Conservation (phyloP, 2,329 filamentous ascomycete species). For the Clarireedia hainanense region DNA sequence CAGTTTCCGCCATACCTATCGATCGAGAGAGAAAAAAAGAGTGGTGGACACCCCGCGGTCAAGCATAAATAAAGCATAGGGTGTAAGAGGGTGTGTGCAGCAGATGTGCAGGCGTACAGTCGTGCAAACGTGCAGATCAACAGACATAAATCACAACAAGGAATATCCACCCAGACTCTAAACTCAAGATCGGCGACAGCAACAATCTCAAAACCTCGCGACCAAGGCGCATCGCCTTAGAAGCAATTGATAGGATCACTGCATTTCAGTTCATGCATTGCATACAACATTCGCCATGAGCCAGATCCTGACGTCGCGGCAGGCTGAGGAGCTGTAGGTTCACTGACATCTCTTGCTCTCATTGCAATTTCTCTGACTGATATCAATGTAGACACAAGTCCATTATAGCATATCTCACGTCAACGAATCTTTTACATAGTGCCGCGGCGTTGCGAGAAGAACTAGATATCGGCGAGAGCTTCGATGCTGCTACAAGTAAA, state of each 20-base stretch:
- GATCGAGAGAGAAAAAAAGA: background rate
- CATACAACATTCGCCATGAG: slow-evolving; percentile 47
- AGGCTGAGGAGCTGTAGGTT: slow-evolving; percentile 82
- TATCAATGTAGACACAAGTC: slow-evolving; percentile 67
- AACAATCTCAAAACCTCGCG: slow-evolving; percentile 3
- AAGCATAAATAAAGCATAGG: background rate
- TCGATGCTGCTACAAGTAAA: slow-evolving; percentile 76
- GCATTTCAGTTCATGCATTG: slow-evolving; percentile 9
- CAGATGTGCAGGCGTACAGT: background rate
- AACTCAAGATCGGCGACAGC: background rate
- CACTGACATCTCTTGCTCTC: slow-evolving; percentile 3
- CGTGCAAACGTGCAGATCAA: slow-evolving; percentile 6
- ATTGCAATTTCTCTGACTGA: slow-evolving; percentile 17
- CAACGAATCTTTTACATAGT: slow-evolving; percentile 61
- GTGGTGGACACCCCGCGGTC: background rate
- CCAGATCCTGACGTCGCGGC: slow-evolving; percentile 66
- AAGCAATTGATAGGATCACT: slow-evolving; percentile 1
- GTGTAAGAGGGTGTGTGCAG: slow-evolving; percentile 3
- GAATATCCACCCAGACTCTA: background rate
- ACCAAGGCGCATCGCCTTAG: slow-evolving; percentile 19
- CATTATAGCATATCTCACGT: slow-evolving; percentile 79
- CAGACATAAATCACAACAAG: slow-evolving; percentile 7
- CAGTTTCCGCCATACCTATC: no score
- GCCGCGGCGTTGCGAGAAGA: slow-evolving; percentile 70
- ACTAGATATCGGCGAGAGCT: slow-evolving; percentile 57